These are phyloP conservation scores for Yamadazyma friedrichii DNA, from an alignment of 1,139 yeast genomes.

Conservation along the genomic window DNA sequence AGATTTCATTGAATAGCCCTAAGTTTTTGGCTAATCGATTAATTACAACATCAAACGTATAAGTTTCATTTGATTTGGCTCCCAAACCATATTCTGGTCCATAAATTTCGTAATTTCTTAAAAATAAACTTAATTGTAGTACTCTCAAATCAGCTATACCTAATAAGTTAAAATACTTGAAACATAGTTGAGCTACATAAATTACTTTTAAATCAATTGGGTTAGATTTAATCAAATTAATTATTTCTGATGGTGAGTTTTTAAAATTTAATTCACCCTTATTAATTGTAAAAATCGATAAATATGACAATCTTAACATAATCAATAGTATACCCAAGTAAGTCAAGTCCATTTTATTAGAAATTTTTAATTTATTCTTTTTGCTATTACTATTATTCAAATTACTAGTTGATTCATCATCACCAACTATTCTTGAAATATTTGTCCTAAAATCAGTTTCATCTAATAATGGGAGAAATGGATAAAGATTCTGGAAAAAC, in stretches of 20 bases:
- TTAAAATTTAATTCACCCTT: slow-evolving; percentile 26
- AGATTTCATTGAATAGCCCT: slow-evolving; percentile 7
- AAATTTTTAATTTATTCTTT: slow-evolving; percentile 13
- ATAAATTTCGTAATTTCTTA: slow-evolving; percentile 7
- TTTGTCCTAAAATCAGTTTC: slow-evolving; percentile 26
- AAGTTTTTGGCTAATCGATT: slow-evolving; percentile 2
- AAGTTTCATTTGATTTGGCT: slow-evolving; percentile 51
- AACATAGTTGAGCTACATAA: slow-evolving; percentile 35
- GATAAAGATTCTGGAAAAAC: slow-evolving; percentile 44
- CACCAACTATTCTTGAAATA: slow-evolving; percentile 1
- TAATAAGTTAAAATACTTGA: slow-evolving; percentile 33
- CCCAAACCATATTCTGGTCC: slow-evolving; percentile 11
- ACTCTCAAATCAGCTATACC: slow-evolving; percentile 4
- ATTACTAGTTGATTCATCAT: neutral
- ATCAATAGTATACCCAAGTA: slow-evolving; percentile 26
- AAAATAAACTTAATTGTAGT: slow-evolving; percentile 9
- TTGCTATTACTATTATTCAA: neutral
- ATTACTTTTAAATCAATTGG: slow-evolving; percentile 30
- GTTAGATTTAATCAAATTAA: slow-evolving; percentile 13
- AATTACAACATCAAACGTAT: slow-evolving; percentile 29
- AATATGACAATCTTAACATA: slow-evolving; percentile 27
- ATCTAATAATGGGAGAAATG: slow-evolving; percentile 49
- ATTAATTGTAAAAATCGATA: slow-evolving; percentile 13
- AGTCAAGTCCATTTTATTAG: slow-evolving; percentile 30
- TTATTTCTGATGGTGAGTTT: slow-evolving; percentile 21